Conservation (phyloP, 257 asterid genomes). For the Echium plantagineum region DNA sequence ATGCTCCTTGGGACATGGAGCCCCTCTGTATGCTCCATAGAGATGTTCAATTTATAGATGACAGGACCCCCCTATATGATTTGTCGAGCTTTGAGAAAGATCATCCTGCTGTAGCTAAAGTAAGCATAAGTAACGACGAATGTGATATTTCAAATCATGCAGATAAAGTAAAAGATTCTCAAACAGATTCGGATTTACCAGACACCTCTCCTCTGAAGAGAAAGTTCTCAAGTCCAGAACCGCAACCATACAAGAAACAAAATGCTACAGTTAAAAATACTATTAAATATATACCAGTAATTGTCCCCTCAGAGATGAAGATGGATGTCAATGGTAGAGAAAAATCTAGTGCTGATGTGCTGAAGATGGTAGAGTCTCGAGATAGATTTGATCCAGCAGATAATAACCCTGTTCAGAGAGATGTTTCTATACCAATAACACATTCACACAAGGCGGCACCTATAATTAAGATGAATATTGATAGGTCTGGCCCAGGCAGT, state of each 20-base stretch:
- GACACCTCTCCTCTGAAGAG: not conserved
- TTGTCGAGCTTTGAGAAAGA: constrained; percentile 39
- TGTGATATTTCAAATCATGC: constrained; percentile 3
- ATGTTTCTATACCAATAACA: not conserved
- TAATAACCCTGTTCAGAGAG: not conserved
- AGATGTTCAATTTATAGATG: constrained; percentile 15
- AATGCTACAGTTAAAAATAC: too few species aligned
- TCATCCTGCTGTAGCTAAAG: not conserved
- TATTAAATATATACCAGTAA: not conserved
- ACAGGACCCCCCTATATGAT: constrained; percentile 21
- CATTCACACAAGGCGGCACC: not conserved
- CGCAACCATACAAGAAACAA: not conserved
- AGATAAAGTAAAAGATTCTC: not conserved
- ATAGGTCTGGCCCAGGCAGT: not conserved
- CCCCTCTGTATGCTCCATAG: constrained; percentile 20
- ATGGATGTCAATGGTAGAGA: not conserved
- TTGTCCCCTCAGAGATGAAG: not conserved
- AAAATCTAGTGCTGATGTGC: constrained; percentile 2
- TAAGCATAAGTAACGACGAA: not conserved
- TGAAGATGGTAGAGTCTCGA: not conserved
- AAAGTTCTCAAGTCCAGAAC: not conserved
- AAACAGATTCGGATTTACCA: not conserved
- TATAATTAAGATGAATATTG: not conserved
- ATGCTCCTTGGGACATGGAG: constrained; percentile 10
- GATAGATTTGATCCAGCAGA: not conserved